Base-by-base conservation (phyloP, 2,329 filamentous ascomycete species). In the Aspergillus unguis region DNA sequence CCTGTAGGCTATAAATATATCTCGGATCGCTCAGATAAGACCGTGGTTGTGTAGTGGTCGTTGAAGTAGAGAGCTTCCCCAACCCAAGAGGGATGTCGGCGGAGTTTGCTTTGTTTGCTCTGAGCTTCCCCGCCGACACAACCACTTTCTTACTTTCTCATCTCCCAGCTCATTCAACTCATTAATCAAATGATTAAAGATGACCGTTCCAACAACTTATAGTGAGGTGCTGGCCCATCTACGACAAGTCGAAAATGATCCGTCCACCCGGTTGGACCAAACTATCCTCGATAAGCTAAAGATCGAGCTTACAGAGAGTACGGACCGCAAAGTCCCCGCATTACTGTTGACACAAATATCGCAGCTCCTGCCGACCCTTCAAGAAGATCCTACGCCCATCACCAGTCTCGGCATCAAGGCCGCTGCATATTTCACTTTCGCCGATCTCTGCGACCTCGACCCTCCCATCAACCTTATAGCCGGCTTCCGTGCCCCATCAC, bases 301-400 rank as follows among this genome's bases (percentile, higher is more conserved):
- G 58, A 68, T 79, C 29, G 73, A 74, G 63, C 65, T 74, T 27
- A 65, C 68, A 10, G 65, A 68, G 48, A 62, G 55, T 36, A 71
- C 67, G n/a, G 68, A 69, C 47, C 64, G 59, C 10, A 57, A 57
- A 36, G 64, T 76, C 38, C 65, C 75, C 48, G 67, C 69, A 41
- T 58, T 71, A 35, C 67, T 74, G 40, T 65, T 76, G 49, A 69
- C 67, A 11, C 74, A 79, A 55, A 71, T 84, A 43, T 78, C 80
- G 17, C 66, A 71, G 43, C 68, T 83, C 7, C 66, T 84, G 17
- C 76, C 78, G 6, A 67, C 75, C 4, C 67, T 85, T 4, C 79
- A 82, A 57, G 79, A 84, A 65, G 80, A 85, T 56, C 82, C 82
- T 7, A 75, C 77, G 10, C 79, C 81, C 26, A 67, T 82, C 32